Conservation (phyloP, 75 land plant species). For the Sequoiadendron giganteum region DNA sequence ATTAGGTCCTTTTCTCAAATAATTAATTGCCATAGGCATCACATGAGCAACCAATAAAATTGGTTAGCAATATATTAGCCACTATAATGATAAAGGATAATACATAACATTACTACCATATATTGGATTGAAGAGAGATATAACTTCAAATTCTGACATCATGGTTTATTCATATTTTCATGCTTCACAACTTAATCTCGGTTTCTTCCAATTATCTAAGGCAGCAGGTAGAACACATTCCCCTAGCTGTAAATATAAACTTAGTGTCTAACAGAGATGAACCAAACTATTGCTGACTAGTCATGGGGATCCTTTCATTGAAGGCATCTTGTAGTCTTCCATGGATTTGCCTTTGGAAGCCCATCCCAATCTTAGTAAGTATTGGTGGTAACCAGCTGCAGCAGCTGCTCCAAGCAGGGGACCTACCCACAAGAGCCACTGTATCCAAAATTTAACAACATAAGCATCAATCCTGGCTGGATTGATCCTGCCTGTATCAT, state of each 20-base stretch:
- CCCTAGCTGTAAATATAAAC: background rate
- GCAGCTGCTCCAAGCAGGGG: background rate
- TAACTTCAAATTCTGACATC: background rate
- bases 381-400: conserved; percentile 5
- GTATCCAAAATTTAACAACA: conserved; percentile 1
- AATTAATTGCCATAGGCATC: background rate
- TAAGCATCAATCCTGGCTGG: conserved; percentile 5
- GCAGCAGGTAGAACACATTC: background rate
- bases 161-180: background rate
- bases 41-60: background rate
- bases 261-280: background rate
- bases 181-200: background rate
- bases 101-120: background rate
- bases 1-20: background rate
- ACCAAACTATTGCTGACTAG: background rate
- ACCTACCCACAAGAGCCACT: background rate
- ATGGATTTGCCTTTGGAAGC: background rate
- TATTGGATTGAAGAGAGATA: background rate
- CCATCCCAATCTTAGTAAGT: background rate
- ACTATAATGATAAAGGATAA: background rate
- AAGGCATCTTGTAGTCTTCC: background rate
- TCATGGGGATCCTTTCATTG: background rate
- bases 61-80: background rate
- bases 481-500: background rate
- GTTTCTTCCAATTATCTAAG: background rate